These are phyloP conservation scores for Clonostachys rhizophaga DNA, from an alignment of 2,329 filamentous ascomycete species.

Conservation along the genomic window DNA sequence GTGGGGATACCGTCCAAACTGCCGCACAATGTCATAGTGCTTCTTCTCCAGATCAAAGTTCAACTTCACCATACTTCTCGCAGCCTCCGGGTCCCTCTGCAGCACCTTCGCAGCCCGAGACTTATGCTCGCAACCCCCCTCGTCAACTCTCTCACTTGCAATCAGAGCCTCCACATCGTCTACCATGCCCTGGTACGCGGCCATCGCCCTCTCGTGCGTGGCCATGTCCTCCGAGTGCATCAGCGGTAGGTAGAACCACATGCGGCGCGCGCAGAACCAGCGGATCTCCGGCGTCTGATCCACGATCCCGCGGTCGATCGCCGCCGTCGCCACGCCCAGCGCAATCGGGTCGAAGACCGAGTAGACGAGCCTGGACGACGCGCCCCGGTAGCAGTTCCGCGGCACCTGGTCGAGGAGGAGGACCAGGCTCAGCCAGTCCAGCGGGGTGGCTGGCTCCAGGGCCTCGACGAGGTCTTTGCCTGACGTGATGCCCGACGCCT, in stretches of 20 bases:
- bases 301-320: conserved; percentile 19
- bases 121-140: conserved; percentile 12
- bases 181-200: conserved; percentile 20
- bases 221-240: conserved; percentile 50
- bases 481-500: conserved; percentile 13
- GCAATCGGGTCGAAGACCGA: conserved; percentile 51
- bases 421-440: conserved; percentile 42
- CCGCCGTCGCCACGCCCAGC: conserved; percentile 29
- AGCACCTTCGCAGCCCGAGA: conserved; percentile 17
- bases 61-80: conserved; percentile 12
- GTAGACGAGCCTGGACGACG: conserved; percentile 38
- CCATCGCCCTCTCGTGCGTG: conserved; percentile 32
- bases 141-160: conserved; percentile 9
- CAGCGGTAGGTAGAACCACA: conserved; percentile 57
- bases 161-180: conserved; percentile 23
- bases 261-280: conserved; percentile 30
- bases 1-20: conserved; percentile 56
- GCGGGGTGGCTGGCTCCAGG: conserved; percentile 14
- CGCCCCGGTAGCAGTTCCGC: conserved; percentile 54
- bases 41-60: conserved; percentile 28
- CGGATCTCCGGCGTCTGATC: conserved; percentile 18
- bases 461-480: conserved; percentile 19
- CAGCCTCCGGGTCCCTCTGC: conserved; percentile 13
- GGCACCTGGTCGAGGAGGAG: conserved; percentile 60
- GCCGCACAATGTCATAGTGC: conserved; percentile 44